Evolutionary conservation across 2,329 filamentous ascomycete species (phyloP).

Genomic region (Arthrobotrys musiformis): DNA sequence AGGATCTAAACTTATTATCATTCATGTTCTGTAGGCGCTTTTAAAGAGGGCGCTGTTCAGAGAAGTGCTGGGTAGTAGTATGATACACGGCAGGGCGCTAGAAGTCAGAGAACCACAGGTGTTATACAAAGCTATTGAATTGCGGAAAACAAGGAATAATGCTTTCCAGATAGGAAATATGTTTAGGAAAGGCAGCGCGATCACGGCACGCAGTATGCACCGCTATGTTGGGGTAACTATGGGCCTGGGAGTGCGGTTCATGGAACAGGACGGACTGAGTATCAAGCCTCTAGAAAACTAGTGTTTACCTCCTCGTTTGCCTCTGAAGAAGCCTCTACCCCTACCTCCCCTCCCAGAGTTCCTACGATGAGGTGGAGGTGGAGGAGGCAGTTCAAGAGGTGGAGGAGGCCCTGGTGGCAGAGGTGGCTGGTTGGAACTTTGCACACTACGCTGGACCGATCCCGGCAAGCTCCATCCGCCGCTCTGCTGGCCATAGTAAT

Average conservation of each 20-base stretch:
- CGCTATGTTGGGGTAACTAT: background rate
- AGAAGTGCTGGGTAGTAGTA: background rate
- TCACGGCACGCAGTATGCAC: background rate
- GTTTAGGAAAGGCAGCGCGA: background rate
- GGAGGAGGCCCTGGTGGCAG: constrained; percentile 40
- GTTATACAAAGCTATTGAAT: background rate
- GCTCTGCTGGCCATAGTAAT: background rate
- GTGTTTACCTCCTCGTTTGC: constrained; percentile 13
- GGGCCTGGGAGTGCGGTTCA: background rate
- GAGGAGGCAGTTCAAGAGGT: constrained; percentile 7
- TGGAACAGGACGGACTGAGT: too few species aligned
- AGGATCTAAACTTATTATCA: background rate
- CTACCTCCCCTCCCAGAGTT: constrained; percentile 24
- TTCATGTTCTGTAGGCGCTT: background rate
- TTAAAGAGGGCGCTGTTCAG: background rate
- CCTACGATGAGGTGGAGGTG: constrained; percentile 15
- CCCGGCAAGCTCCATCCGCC: constrained; percentile 50
- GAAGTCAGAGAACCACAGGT: background rate
- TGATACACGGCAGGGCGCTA: background rate
- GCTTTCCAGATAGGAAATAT: background rate
- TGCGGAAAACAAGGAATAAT: background rate
- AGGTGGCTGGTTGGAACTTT: constrained; percentile 38
- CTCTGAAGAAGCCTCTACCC: constrained; percentile 2
- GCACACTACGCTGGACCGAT: constrained; percentile 37
- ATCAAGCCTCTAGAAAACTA: background rate